These are phyloP conservation scores for Hemileia vastatrix DNA, from an alignment of 1,284 basidiomycete genomes.

Conservation along the genomic window DNA sequence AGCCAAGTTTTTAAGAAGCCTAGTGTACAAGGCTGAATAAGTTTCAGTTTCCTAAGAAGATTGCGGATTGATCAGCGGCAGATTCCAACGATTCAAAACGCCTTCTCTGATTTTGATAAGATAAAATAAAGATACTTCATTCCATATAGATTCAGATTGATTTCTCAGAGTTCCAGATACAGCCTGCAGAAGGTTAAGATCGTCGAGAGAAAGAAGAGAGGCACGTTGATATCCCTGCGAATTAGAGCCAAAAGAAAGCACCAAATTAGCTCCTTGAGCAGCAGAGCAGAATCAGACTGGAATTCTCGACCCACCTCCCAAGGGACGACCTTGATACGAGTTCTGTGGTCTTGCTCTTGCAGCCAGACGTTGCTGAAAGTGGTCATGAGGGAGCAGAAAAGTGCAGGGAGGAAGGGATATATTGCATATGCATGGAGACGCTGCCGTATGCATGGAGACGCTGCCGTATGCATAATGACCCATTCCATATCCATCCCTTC, in stretches of 20 bases:
- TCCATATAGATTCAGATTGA: conserved; percentile 11
- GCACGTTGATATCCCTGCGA: conserved; percentile 82
- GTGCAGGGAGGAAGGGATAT: not conserved
- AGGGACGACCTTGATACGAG: conserved; percentile 78
- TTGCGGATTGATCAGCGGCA: not conserved
- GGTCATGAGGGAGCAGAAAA: not conserved
- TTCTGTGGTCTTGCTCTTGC: conserved; percentile 75
- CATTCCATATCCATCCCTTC: no score
- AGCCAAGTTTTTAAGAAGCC: conserved; percentile 82
- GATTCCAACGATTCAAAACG: not conserved
- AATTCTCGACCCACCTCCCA: conserved; percentile 56
- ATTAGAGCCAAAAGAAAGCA: not conserved
- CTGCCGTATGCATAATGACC: no score
- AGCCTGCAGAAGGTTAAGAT: conserved; percentile 80
- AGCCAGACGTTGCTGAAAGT: conserved; percentile 69
- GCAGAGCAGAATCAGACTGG: not conserved
- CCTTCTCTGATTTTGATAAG: no score
- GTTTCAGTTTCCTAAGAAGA: conserved; percentile 53
- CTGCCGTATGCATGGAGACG: no score
- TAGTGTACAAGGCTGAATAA: conserved; percentile 82
- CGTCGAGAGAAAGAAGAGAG: conserved; percentile 75
- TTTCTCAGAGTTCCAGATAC: conserved; percentile 49
- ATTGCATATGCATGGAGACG: no score
- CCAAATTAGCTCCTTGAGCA: not conserved
- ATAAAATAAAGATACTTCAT: no score